A percentile compares a stretch with the other conserved stretches of the same genome.
Conservation (phyloP, 257 asterid species). For the Leonotis leonurus region DNA sequence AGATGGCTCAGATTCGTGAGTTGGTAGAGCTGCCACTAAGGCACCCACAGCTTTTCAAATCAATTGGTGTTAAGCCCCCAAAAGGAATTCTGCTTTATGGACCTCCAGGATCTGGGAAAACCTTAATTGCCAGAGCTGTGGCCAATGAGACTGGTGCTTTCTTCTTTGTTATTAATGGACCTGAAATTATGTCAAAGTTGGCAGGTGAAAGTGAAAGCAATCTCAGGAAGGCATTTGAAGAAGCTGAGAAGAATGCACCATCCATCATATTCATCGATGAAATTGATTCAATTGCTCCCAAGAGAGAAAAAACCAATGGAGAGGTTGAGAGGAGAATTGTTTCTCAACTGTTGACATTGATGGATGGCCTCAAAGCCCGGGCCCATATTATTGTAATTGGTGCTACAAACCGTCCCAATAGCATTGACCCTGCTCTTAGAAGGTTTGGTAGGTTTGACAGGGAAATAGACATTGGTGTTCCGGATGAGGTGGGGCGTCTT, state of each 20-base stretch:
- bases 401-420: conserved; percentile 89
- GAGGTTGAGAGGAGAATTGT: conserved; percentile 96
- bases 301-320: conserved; percentile 84
- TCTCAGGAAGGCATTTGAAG: conserved; percentile 90
- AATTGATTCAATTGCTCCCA: conserved; percentile 91
- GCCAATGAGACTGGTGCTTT: conserved; percentile 95
- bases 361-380: conserved; percentile 88
- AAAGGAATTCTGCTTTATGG: conserved; percentile 79
- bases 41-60: conserved; percentile 84
- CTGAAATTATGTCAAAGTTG: conserved; percentile 85
- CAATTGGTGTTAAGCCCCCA: conserved; percentile 86
- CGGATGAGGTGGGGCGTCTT: conserved; percentile 94
- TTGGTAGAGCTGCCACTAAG: conserved; percentile 78
- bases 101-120: conserved; percentile 92
- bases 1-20: conserved; percentile 90
- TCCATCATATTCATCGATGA: conserved; percentile 86
- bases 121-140: conserved; percentile 82
- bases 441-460: conserved; percentile 93
- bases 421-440: conserved; percentile 87
- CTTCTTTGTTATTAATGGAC: conserved; percentile 84
- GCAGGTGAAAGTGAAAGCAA: conserved; percentile 96
- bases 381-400: conserved; percentile 95
- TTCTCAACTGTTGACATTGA: conserved; percentile 85
- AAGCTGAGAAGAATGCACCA: conserved; percentile 93
- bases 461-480: conserved; percentile 90